Base-by-base conservation (phyloP, 139 green algal genomes). In the Closterium sp. region DNA sequence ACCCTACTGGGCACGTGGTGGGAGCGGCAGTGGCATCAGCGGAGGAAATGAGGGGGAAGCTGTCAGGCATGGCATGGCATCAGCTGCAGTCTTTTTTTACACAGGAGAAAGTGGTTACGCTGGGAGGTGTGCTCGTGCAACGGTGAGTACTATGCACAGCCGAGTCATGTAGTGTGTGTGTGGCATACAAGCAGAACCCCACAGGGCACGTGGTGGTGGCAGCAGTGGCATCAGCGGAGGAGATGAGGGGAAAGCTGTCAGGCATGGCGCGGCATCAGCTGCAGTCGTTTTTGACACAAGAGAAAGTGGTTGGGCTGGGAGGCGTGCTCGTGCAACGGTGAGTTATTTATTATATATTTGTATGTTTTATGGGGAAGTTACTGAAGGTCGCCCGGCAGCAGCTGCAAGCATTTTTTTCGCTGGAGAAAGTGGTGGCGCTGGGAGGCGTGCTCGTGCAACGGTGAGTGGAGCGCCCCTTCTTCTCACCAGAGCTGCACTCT, bases 401-500 rank as follows among this genome's bases (percentile, higher is more conserved):
- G 30, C 24, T 92, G 29, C 86, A 91, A 3, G 30, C 10, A 4
- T 91, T 90, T 73, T 89, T 95, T n/a, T 31, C 28, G 11, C 21
- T 42, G 31, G 87, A 91, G 21, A 11, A 28, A 27, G 28, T 94
- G 28, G 89, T 70, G 22, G 1, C 29, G n/a, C 50, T 94, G 9
- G 94, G 89, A 22, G 34, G 10, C 29, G n/a, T 93, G 62, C 89
- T 94, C 38, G 31, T 94, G 17, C 92, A 94, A 21, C 94, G 92
- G 92, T 93, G 90, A 92, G 90, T 88, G 95, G 21, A 95, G 96
- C 84, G 89, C 92, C 45, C 4, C 42, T 7, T 62, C 17, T 30
- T 73, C 31, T 91, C 45, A 22, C 87, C 28, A 0, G 97, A 98
- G 95, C 95, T 94, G 28, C 98, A 97, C 90, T 95, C 97, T 85